Evolutionary conservation across 805 yeast genomes (phyloP), one percentile per base, ranked within the genome.

Genomic region (Cyberlindnera japonica): DNA sequence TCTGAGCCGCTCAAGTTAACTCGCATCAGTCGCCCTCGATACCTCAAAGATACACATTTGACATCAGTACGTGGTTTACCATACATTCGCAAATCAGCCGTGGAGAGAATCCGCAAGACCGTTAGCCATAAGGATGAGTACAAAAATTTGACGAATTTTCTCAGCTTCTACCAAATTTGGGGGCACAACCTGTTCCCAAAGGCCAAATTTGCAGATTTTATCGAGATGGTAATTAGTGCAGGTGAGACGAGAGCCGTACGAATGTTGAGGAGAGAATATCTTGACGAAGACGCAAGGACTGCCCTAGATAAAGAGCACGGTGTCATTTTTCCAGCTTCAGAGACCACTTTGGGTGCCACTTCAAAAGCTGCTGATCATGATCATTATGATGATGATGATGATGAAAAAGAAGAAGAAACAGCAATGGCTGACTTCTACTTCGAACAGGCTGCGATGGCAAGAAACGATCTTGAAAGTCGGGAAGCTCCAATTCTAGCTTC

Each of bases 121-220:
- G 45, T 49, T 33, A 49, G 41, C 32, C 62, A 65, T 49, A 67
- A 57, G 43, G 71, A 70, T 45, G 80, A 77, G 50, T 64, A 63
- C 40, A 64, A 71, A 24, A 79, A 78, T 56, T 56, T 79, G 39
- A 58, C 69, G 9, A 62, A 68, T 24, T 57, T 84, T 6, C 57
- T 83, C 7, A 69, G 70, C 22, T 67, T 73, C 26, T 84, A 82
- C 57, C 88, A 83, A 59, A 52, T 79, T 24, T 84, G 91, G 90
- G 88, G 83, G 1, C 91, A 84, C 58, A 67, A 72, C 17, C 52
- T 88, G 27, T 87, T 74, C 55, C 95, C 96, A 5, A 84, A 83
- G 63, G 87, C 93, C 13, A 80, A 76, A 47, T 85, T 89, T 49
- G 67, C 68, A 34, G 95, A 86, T 58, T 80, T 89, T 53, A 62